These are phyloP conservation scores for Aspergillus bertholletiae DNA, from an alignment of 495 filamentous ascomycete genomes.

Conservation along the genomic window DNA sequence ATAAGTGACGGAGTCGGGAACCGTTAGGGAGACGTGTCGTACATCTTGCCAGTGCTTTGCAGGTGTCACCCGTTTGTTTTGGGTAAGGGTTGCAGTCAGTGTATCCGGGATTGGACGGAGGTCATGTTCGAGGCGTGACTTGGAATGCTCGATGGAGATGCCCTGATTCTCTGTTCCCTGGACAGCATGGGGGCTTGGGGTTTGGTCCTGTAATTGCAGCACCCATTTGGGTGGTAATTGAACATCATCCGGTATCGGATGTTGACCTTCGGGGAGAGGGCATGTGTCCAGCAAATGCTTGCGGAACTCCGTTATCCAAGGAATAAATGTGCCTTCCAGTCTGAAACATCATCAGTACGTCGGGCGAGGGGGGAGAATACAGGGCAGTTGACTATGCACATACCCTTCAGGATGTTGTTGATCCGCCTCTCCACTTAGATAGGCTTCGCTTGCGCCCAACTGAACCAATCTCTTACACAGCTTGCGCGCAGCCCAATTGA, in stretches of 20 bases:
- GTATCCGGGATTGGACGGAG: slow-evolving; percentile 51
- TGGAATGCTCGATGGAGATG: slow-evolving; percentile 15
- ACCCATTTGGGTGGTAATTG: slow-evolving; percentile 78
- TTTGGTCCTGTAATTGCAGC: slow-evolving; percentile 44
- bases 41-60: slow-evolving; percentile 90
- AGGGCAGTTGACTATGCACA: slow-evolving; percentile 19
- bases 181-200: background rate
- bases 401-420: slow-evolving; percentile 92
- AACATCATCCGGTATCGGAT: slow-evolving; percentile 70
- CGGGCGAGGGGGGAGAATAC: background rate
- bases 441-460: slow-evolving; percentile 76
- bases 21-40: slow-evolving; percentile 61
- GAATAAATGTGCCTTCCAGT: slow-evolving; percentile 77
- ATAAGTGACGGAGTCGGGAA: slow-evolving; percentile 43
- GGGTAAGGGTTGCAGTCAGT: slow-evolving; percentile 33
- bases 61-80: slow-evolving; percentile 74
- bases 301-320: slow-evolving; percentile 69
- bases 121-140: slow-evolving; percentile 43
- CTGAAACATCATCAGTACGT: slow-evolving; percentile 33
- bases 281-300: slow-evolving; percentile 59
- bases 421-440: slow-evolving; percentile 79
- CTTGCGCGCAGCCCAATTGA: slow-evolving; percentile 90
- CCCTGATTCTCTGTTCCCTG: slow-evolving; percentile 3
- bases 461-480: slow-evolving; percentile 81
- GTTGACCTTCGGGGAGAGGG: slow-evolving; percentile 62